Conservation (phyloP, 345 rosid genomes). For the Eucalyptus sideroxylon region DNA sequence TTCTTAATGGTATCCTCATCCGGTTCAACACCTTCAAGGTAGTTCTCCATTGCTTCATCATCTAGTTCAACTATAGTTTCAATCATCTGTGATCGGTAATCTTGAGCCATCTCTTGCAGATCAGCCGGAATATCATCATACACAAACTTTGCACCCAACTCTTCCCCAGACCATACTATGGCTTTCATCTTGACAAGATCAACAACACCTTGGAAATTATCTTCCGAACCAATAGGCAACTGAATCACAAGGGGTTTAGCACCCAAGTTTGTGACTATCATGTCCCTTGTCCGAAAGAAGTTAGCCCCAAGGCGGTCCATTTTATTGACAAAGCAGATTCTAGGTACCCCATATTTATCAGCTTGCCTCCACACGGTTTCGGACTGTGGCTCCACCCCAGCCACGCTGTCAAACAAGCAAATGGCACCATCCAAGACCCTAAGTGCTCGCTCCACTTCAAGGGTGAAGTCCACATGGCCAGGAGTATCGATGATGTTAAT, state of each 20-base stretch:
- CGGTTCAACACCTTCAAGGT: constrained; percentile 92
- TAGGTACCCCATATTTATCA: constrained; percentile 92
- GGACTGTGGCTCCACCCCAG: constrained; percentile 98
- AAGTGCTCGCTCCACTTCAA: constrained; percentile 95
- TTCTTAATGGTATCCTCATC: constrained; percentile 74
- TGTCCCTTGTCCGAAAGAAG: constrained; percentile 86
- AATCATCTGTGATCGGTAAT: constrained; percentile 58
- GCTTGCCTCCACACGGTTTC: constrained; percentile 99
- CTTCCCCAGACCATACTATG: constrained; percentile 88
- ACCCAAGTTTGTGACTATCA: constrained; percentile 90
- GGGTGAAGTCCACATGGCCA: constrained; percentile 94
- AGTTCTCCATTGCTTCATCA: constrained; percentile 86
- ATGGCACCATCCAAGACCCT: constrained; percentile 95
- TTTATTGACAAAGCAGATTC: constrained; percentile 93
- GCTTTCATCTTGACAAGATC: constrained; percentile 94
- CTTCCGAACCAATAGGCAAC: constrained; percentile 85
- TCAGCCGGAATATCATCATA: constrained; percentile 74
- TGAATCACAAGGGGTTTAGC: constrained; percentile 91
- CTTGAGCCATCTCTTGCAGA: constrained; percentile 68
- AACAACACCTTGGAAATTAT: constrained; percentile 60
- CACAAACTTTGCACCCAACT: constrained; percentile 84
- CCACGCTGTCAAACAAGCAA: constrained; percentile 96
- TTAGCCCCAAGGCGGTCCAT: constrained; percentile 99
- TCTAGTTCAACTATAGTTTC: constrained; percentile 72
- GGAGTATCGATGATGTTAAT: constrained; percentile 97